Percentiles rank a stretch among this genome's conserved stretches.
Evolutionary conservation across 768 basidiomycete species (phyloP).

Genomic region (Mycena amicta): DNA sequence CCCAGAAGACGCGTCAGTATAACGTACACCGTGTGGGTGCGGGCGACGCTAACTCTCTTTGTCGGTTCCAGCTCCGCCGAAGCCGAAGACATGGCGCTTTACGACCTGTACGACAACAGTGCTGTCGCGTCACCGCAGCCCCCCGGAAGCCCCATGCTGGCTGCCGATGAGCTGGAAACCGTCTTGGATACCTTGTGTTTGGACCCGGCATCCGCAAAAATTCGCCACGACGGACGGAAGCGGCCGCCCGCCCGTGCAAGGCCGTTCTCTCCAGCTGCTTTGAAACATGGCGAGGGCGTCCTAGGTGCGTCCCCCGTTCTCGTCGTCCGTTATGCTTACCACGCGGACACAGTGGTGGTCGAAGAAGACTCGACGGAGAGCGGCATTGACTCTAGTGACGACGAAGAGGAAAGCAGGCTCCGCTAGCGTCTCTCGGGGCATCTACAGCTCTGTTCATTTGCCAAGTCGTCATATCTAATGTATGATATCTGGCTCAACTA

Average conservation of each 20-base stretch:
- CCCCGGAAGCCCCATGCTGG: slow-evolving; percentile 12
- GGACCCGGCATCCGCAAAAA: slow-evolving; percentile 1
- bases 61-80: slow-evolving; percentile 21
- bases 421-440: too few relatives aligned
- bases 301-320: too few relatives aligned
- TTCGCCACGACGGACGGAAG: too few relatives aligned
- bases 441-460: background rate
- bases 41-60: background rate
- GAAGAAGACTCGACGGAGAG: slow-evolving; percentile 16
- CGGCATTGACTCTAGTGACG: slow-evolving; percentile 12
- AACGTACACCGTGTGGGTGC: too few relatives aligned
- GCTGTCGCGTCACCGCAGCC: slow-evolving; percentile 25
- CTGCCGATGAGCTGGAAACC: slow-evolving; percentile 10
- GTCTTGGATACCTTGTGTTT: slow-evolving; percentile 1
- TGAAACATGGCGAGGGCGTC: background rate
- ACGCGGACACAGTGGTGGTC: background rate
- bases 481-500: background rate
- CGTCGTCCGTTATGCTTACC: background rate
- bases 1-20: slow-evolving; percentile 15
- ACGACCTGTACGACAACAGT: slow-evolving; percentile 31
- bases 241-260: too few relatives aligned
- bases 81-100: slow-evolving; percentile 31
- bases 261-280: too few relatives aligned
- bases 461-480: background rate
- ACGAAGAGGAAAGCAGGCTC: slow-evolving; percentile 3